Conservation (phyloP, 2,329 filamentous ascomycete genomes). For the Dothistroma pini region DNA sequence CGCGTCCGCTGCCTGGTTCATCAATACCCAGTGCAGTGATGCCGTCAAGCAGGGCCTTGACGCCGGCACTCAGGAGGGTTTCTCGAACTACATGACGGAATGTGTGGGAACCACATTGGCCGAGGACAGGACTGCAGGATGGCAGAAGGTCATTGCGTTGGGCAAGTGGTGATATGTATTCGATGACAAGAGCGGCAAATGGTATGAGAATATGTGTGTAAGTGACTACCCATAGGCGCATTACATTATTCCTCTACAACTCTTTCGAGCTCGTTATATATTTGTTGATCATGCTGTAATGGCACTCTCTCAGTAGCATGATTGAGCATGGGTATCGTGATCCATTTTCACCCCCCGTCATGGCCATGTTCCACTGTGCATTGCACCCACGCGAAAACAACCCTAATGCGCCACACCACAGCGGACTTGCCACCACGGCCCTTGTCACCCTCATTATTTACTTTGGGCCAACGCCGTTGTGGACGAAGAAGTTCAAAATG, state of each 20-base stretch:
- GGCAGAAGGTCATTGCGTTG: slow-evolving; percentile 45
- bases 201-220: background rate
- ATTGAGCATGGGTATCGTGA: background rate
- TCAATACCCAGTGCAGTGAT: slow-evolving; percentile 51
- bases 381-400: background rate
- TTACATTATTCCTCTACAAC: slow-evolving; percentile 2
- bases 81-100: slow-evolving; percentile 49
- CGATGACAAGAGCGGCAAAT: background rate
- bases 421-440: background rate
- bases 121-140: slow-evolving; percentile 47
- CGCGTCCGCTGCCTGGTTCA: slow-evolving; percentile 59
- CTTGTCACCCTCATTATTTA: background rate
- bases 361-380: background rate
- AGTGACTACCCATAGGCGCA: background rate
- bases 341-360: background rate
- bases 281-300: background rate
- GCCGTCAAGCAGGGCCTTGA: slow-evolving; percentile 45
- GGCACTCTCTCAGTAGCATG: background rate
- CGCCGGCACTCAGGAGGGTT: slow-evolving; percentile 49
- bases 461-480: slow-evolving; percentile 20
- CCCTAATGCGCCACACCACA: background rate
- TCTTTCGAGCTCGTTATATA: background rate
- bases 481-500: slow-evolving; percentile 30
- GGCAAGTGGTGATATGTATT: slow-evolving; percentile 18
- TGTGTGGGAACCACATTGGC: slow-evolving; percentile 53